A percentile compares a stretch with the other conserved stretches of the same genome.
Conservation (phyloP, 306 rosid genomes). For the Styphnolobium japonicum region DNA sequence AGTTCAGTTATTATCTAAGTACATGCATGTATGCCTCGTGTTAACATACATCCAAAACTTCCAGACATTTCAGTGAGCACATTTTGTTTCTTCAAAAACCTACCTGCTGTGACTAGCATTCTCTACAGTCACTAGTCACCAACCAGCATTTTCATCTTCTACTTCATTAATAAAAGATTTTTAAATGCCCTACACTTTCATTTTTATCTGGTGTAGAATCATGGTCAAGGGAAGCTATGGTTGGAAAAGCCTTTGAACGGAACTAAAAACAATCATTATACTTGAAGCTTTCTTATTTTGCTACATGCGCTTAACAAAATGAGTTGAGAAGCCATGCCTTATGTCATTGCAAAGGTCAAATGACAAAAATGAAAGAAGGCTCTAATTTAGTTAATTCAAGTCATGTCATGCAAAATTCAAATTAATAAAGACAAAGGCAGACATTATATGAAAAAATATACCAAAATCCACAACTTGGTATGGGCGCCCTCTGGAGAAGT, state of each 20-base stretch:
- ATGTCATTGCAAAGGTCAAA: slow-evolving; percentile 1
- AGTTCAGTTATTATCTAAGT: slow-evolving; percentile 8
- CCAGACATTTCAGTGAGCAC: background rate
- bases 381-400: background rate
- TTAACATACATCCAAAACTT: background rate
- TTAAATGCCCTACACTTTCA: background rate
- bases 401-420: background rate
- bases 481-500: slow-evolving; percentile 88
- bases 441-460: slow-evolving; percentile 26
- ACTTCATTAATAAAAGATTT: slow-evolving; percentile 3
- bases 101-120: background rate
- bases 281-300: background rate
- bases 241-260: slow-evolving; percentile 1
- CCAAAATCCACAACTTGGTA: slow-evolving; percentile 66
- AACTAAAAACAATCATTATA: background rate
- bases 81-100: background rate
- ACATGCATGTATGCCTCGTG: background rate
- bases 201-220: background rate
- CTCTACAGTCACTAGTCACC: background rate
- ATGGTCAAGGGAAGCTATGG: slow-evolving; percentile 5
- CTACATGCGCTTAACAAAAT: background rate
- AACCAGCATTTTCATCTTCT: slow-evolving; percentile 14
- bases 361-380: background rate
- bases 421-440: slow-evolving; percentile 4
- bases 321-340: background rate